A percentile compares a stretch with the other conserved stretches of the same genome.
Conservation (phyloP, 129 eudicot species). For the Flaveria ramosissima region DNA sequence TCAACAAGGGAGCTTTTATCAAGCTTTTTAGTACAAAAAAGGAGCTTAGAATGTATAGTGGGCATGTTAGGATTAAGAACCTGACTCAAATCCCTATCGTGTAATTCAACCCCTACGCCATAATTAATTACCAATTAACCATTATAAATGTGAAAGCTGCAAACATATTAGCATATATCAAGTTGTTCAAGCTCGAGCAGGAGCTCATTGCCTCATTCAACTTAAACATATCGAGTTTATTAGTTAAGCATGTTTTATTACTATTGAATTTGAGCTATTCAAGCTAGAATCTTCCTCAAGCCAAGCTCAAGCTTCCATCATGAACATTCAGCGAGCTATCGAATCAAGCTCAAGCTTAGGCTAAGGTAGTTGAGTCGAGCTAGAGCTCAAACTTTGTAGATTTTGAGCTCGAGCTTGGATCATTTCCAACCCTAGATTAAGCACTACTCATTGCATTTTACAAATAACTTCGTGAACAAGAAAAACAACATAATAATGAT, state of each 20-base stretch:
- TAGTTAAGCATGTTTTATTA: not conserved
- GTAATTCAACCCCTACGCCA: not conserved
- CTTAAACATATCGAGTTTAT: not conserved
- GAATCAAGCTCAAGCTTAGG: conserved; percentile 6
- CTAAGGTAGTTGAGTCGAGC: not conserved
- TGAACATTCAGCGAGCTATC: not conserved
- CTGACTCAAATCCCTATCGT: not conserved
- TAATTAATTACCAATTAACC: not conserved
- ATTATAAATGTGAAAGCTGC: not conserved
- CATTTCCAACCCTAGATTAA: not conserved
- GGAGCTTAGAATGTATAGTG: not conserved
- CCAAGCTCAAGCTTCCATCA: not conserved
- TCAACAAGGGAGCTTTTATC: not conserved
- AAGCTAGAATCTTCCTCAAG: conserved; percentile 9
- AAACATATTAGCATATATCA: not conserved
- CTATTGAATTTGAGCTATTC: not conserved
- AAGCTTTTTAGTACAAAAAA: not conserved
- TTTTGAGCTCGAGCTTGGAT: not conserved
- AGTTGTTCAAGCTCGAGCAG: not conserved
- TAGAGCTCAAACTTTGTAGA: not conserved
- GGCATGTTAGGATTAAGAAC: not conserved
- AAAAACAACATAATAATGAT: not conserved
- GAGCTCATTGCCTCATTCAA: not conserved
- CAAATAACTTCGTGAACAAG: not conserved
- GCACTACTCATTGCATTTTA: not conserved